Base-by-base conservation (phyloP, 306 rosid species). In the Phaseolus lunatus region DNA sequence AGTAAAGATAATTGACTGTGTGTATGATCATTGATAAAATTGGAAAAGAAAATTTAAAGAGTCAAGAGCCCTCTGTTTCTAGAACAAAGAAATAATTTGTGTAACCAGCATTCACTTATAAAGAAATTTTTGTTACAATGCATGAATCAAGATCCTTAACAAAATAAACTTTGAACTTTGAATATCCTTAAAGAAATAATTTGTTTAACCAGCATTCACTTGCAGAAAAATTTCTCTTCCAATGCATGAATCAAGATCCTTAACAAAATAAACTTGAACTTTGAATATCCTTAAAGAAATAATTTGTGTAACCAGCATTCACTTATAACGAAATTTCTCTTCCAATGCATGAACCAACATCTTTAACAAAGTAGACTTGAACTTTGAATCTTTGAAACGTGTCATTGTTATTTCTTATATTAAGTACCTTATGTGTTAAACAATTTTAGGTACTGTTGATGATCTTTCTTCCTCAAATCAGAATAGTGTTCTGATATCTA, bases 401-500 rank as follows among this genome's bases (percentile, higher is more conserved):
- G 43, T 56, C 13, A 63, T 31, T 2, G 33, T 22, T 79, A 65
- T 79, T 61, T 50, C 39, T 19, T 44, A 9, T 31, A 31, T 78
- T 13, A 58, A 54, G 44, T 53, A 33, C 63, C 58, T 45, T 74
- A 57, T 47, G 20, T 13, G 20, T 57, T 47, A 80, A 86, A 74
- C 53, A 52, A 77, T 53, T 82, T 82, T 85, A 87, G 93, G 85
- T 71, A 81, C 87, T 81, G 89, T 75, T 73, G 90, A 86, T 82
- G 85, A 82, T 85, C 85, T 87, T 85, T 87, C 86, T 86, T 86
- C 88, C 53, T 87, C 83, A 76, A 82, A 83, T 90, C 87, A 82
- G 85, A 82, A 83, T 79, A 85, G 96, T 87, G 83, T 82, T 87
- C 87, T 80, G 35, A 82, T 84, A 77, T 83, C 90, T 72, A 79